Evolutionary conservation across 129 eudicot genomes (phyloP).

Genomic region (Saussurea involucrata): DNA sequence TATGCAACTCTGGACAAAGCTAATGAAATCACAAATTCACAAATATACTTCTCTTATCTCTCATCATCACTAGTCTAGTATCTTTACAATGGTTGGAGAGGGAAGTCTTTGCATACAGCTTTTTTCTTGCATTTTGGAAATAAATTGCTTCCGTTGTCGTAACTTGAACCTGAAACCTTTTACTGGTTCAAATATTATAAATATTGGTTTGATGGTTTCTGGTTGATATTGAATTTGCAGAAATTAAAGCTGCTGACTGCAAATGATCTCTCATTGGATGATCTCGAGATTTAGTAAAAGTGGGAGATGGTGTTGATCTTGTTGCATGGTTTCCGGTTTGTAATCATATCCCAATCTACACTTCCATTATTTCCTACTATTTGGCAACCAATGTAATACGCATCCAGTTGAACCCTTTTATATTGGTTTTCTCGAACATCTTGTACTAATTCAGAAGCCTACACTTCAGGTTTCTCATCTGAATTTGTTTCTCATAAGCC

Average conservation of each 20-base stretch:
- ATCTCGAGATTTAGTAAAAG: conserved; percentile 51
- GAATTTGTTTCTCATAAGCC: neutral
- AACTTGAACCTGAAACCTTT: no score
- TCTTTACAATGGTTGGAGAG: no score
- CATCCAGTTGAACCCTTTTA: conserved; percentile 3
- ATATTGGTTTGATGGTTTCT: conserved; percentile 7
- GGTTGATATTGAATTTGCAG: conserved; percentile 41
- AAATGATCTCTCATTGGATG: conserved; percentile 62
- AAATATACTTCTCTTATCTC: no score
- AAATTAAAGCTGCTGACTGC: conserved; percentile 64
- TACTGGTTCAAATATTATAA: neutral
- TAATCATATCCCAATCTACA: conserved; percentile 11
- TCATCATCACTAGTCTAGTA: no score
- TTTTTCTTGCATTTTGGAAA: no score
- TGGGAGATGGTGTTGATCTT: conserved; percentile 6
- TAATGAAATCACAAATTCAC: no score
- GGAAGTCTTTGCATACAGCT: no score
- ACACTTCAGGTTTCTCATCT: conserved; percentile 7
- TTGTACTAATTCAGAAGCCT: neutral
- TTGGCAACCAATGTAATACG: conserved; percentile 15
- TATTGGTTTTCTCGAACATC: conserved; percentile 3
- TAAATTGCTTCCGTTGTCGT: no score
- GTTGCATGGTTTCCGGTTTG: conserved; percentile 32
- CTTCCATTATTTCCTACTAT: conserved; percentile 20
- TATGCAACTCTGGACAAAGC: no score